Percentiles rank a stretch among this genome's conserved stretches.
phyloP scores from a whole-genome alignment of 2,329 filamentous ascomycete species.

The Scytalidium sp. region DNA sequence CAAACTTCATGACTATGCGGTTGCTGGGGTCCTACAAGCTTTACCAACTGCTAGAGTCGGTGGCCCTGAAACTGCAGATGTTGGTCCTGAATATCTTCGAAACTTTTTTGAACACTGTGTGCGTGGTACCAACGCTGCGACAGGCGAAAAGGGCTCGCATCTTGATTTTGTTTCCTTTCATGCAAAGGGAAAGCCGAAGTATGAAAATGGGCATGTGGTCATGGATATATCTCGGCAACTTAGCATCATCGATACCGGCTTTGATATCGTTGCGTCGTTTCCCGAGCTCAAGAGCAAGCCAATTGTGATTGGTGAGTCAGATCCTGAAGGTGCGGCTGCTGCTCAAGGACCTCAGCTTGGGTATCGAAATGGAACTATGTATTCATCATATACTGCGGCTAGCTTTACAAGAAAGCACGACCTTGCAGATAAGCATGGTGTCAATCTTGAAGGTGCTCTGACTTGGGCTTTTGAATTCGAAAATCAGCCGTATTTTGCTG shows the following conservation, averaged over 20 bases:
- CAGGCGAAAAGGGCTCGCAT: neutral
- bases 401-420: neutral
- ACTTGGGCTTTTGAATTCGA: neutral
- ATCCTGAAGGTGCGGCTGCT: neutral
- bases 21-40: neutral
- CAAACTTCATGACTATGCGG: neutral
- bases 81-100: neutral
- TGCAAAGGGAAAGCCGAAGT: neutral
- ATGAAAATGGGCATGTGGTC: neutral
- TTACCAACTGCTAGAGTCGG: neutral
- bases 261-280: neutral
- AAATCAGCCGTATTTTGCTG: neutral
- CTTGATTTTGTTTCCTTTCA: neutral
- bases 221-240: neutral
- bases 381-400: neutral
- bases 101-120: neutral
- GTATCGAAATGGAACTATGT: neutral
- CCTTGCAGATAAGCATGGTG: neutral
- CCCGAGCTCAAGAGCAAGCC: neutral
- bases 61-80: neutral
- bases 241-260: neutral
- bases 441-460: neutral
- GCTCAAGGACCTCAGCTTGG: neutral
- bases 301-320: neutral
- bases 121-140: neutral